Percentiles rank a stretch among this genome's conserved stretches.
Conservation (phyloP, 768 basidiomycete genomes). For the Boletus subcaerulescens region DNA sequence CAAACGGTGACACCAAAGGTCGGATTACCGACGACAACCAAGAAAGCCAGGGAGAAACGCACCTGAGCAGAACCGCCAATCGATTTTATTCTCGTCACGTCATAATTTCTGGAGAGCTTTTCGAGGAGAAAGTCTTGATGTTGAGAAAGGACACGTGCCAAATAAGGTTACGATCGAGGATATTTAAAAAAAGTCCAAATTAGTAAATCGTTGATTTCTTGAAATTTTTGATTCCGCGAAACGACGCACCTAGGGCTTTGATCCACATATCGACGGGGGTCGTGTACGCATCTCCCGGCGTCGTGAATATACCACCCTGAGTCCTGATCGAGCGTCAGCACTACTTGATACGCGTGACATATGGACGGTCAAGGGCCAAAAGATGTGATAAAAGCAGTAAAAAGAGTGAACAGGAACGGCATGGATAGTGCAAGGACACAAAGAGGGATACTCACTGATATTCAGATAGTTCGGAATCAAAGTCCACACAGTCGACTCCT, state of each 20-base stretch:
- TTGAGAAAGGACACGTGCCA: conserved; percentile 24
- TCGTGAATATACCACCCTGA: conserved; percentile 83
- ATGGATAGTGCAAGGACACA: background rate
- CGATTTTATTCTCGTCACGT: conserved; percentile 66
- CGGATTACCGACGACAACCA: conserved; percentile 1
- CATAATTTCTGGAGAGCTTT: conserved; percentile 67
- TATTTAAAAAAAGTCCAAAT: conserved; percentile 33
- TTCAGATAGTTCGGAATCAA: conserved; percentile 75
- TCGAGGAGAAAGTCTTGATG: conserved; percentile 67
- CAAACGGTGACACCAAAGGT: background rate
- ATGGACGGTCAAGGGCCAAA: conserved; percentile 6
- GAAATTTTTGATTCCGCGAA: conserved; percentile 63
- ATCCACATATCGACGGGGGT: conserved; percentile 92
- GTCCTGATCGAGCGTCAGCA: conserved; percentile 49
- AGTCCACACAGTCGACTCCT: conserved; percentile 79
- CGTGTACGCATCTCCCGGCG: conserved; percentile 81
- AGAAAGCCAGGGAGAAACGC: conserved; percentile 13
- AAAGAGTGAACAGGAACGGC: background rate
- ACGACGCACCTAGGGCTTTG: conserved; percentile 64
- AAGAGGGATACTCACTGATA: conserved; percentile 61
- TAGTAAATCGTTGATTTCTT: conserved; percentile 34
- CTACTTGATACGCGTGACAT: conserved; percentile 5
- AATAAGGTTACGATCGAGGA: conserved; percentile 32
- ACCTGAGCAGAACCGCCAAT: conserved; percentile 82
- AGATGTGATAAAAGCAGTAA: background rate